Conservation (phyloP, 257 asterid genomes). For the Scutellaria baicalensis region DNA sequence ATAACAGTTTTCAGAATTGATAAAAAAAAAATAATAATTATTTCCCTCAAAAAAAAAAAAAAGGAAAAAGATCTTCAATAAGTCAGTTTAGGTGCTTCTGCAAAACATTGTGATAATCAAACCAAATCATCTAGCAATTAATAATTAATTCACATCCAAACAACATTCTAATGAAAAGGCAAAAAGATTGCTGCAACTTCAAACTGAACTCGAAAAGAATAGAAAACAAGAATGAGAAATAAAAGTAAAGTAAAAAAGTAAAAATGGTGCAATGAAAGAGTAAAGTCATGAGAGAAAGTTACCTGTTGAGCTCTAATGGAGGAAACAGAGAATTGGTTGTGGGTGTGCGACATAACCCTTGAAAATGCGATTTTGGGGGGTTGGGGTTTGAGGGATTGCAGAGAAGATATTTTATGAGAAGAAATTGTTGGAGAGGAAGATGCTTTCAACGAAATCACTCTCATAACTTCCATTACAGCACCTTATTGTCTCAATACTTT, state of each 20-base stretch:
- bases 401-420: conserved; percentile 14
- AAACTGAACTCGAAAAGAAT: not conserved
- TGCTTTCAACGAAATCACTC: conserved; percentile 12
- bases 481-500: not conserved
- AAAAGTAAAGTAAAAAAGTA: not conserved
- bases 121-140: not conserved
- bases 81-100: not conserved
- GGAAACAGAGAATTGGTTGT: conserved; percentile 13
- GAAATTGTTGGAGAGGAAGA: conserved; percentile 16
- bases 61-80: not conserved
- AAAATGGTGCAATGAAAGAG: not conserved
- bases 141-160: not conserved
- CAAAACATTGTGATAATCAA: not conserved
- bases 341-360: conserved; percentile 21
- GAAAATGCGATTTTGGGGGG: conserved; percentile 24
- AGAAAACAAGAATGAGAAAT: not conserved
- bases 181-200: not conserved
- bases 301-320: conserved; percentile 69
- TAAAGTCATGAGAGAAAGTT: not conserved
- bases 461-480: conserved; percentile 15
- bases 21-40: not conserved
- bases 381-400: conserved; percentile 17
- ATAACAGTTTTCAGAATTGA: not conserved
- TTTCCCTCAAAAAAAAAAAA: not conserved
- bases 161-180: not conserved